Base-by-base conservation (phyloP, 2,329 filamentous ascomycete species). In the Alternaria triticina region DNA sequence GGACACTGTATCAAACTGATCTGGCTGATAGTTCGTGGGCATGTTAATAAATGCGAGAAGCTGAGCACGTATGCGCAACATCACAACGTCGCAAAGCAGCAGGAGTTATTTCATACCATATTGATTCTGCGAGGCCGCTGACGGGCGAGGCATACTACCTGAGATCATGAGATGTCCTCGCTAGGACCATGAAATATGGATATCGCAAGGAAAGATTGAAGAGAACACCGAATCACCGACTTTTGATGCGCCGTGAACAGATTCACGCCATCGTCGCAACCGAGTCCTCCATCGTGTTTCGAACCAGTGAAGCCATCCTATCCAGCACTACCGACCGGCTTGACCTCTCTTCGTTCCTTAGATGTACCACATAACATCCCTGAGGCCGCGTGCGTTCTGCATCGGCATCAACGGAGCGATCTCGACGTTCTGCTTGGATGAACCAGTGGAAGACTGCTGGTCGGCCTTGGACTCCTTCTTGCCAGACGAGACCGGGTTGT, bases 321-420 rank as follows among this genome's bases (percentile, higher is more conserved):
- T 20, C 40, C 23, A 43, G 44, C 54, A 25, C 44, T 10, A 25
- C 30, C 36, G 8, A 27, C 30, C 20, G 23, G 13, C 30, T n/a
- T 17, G 8, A 52, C 22, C 28, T 15, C 23, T 17, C 9, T 54
- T 28, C 33, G 12, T 43, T 33, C 60, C 54, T 70, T 77, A 85
- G 76, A 85, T 82, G 79, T 81, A 85, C 83, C 83, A 85, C 83
- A 85, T 85, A 11, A 76, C 70, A 44, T 79, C 77, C 68, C 74
- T 75, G 69, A 85, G 82, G 43, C 71, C 73, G 51, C 75, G 74
- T 58, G 72, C 64, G 66, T 81, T 80, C 44, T 74, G 76, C 72
- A 85, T 80, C 5, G 75, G 70, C 67, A 83, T 72, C 11, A 85
- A 75, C 52, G 80, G 81, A 33, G 75, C 67, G 49, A 81, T 71